These are phyloP conservation scores for Aegle marmelos DNA, from an alignment of 345 rosid species.

Conservation along the genomic window DNA sequence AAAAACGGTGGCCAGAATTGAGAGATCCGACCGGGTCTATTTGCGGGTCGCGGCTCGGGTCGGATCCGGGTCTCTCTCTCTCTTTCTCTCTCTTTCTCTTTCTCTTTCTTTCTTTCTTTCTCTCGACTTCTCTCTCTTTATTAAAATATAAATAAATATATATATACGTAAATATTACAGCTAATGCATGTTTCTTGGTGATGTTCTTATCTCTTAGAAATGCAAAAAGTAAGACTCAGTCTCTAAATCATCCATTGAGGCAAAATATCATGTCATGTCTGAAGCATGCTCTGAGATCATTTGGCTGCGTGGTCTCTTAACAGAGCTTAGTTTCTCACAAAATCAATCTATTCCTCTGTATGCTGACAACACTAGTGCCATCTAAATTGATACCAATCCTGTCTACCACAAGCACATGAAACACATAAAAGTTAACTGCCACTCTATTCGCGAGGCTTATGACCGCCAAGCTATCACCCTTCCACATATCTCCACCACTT, in stretches of 20 bases:
- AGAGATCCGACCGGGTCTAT: too few species aligned
- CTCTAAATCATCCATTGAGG: neutral
- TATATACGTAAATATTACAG: too few species aligned
- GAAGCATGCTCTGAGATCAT: too few species aligned
- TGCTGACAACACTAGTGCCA: conserved; percentile 7
- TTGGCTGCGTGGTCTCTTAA: neutral
- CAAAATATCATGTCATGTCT: neutral
- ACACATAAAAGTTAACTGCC: conserved; percentile 1
- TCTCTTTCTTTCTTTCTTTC: too few species aligned
- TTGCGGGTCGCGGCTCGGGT: too few species aligned
- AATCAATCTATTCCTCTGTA: neutral
- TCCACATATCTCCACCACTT: neutral
- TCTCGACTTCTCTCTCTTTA: too few species aligned
- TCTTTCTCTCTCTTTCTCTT: too few species aligned
- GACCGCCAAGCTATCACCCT: too few species aligned
- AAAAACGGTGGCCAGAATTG: too few species aligned
- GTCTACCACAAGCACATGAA: conserved; percentile 6
- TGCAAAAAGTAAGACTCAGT: neutral
- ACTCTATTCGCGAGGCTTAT: neutral
- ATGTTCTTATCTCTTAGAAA: conserved; percentile 1
- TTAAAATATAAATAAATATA: too few species aligned
- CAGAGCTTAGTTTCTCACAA: neutral
- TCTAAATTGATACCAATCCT: neutral
- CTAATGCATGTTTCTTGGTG: conserved; percentile 1
- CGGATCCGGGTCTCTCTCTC: too few species aligned